Base-by-base conservation (phyloP, 2,329 filamentous ascomycete genomes). In the Fusarium pseudocircinatum region DNA sequence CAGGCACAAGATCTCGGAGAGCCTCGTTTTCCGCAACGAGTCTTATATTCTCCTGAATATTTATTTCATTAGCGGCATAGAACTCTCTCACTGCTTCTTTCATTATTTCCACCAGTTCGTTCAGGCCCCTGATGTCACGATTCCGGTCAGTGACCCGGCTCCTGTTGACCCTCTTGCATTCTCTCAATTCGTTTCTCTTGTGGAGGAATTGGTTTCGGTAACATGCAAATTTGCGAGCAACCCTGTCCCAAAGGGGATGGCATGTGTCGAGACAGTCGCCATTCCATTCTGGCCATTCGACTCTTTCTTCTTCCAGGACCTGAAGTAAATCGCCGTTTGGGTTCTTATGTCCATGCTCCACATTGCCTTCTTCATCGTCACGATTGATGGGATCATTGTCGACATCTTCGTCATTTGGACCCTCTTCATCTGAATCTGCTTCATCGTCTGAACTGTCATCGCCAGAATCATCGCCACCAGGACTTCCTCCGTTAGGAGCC, bases 221-320 rank as follows among this genome's bases (percentile, higher is more conserved):
- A 2, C 3, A 1, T 0, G 14, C 18, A 13, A 47, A 44, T 1
- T 0, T 1, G 0, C n/a, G 0, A 15, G 16, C 34, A 5, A 74
- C 26, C 7, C 5, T 5, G 1, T 30, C 1, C 61, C 61, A 72
- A 26, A 10, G 42, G 6, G 68, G 59, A 0, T 53, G 39, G 18
- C 72, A 75, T 22, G 66, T 67, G 7, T 15, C 6, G 6, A 20
- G 0, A 28, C 72, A 75, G 2, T 18, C 7, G 1, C 24, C 24
- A 16, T 49, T 3, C 62, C 69, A 75, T 1, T 37, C 40, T 43
- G 68, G 68, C 22, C 22, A 2, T 14, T 2, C 1, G 2, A 65
- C 16, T 0, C 1, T 4, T 10, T 69, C 71, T 30, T 62, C 63
- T 1, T 1, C 12, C 0, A 74, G 63, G 8, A 18, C 59, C 20